A percentile compares a stretch with the other conserved stretches of the same genome.
phyloP scores from a whole-genome alignment of 345 rosid genomes.

The Citropsis articulata region DNA sequence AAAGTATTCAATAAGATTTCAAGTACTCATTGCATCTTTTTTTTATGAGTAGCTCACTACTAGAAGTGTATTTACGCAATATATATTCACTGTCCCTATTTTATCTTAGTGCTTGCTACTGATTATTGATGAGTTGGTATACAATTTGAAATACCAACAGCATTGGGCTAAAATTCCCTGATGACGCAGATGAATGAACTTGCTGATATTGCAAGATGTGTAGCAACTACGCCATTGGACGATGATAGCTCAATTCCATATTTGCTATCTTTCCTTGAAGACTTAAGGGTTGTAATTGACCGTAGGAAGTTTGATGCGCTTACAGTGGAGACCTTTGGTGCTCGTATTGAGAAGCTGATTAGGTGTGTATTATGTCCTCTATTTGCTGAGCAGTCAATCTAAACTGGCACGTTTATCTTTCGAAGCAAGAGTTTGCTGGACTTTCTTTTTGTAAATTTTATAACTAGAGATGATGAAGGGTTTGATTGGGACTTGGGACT shows the following conservation, averaged over 20 bases:
- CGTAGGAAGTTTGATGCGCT: conserved; percentile 94
- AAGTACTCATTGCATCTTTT: background rate
- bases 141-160: background rate
- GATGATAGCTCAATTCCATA: conserved; percentile 70
- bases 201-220: conserved; percentile 96
- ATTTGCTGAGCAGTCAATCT: background rate
- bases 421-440: background rate
- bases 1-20: background rate
- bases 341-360: conserved; percentile 90
- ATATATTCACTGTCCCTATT: conserved; percentile 3
- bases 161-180: conserved; percentile 17
- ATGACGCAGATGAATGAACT: conserved; percentile 88
- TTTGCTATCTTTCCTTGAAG: conserved; percentile 80
- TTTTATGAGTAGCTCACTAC: background rate
- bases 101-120: background rate
- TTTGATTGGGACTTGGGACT: conserved; percentile 15
- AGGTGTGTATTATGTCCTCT: conserved; percentile 45
- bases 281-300: conserved; percentile 73
- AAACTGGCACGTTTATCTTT: background rate
- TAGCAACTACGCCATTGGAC: conserved; percentile 70
- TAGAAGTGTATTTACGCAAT: background rate
- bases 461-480: background rate
- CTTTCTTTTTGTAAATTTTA: background rate
- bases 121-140: background rate
- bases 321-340: conserved; percentile 93